Evolutionary conservation across 2,329 filamentous ascomycete species (phyloP).

Genomic region (Lojkania enalia): DNA sequence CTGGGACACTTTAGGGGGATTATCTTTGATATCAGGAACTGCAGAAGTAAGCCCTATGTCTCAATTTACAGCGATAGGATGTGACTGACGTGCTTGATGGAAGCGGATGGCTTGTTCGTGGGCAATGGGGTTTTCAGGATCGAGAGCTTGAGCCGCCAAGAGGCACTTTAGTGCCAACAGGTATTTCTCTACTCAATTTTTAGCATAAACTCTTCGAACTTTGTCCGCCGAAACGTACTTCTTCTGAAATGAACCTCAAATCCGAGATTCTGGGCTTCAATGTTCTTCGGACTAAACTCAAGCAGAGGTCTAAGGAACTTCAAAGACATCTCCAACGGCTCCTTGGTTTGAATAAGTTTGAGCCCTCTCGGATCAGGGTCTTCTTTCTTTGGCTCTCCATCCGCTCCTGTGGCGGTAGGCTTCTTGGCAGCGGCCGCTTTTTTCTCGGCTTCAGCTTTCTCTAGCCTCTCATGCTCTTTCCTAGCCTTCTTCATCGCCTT

Average conservation of each 20-base stretch:
- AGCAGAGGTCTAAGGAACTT: constrained; percentile 83
- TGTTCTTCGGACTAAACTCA: constrained; percentile 77
- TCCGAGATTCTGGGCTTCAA: constrained; percentile 80
- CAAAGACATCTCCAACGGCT: constrained; percentile 82
- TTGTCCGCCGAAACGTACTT: constrained; percentile 59
- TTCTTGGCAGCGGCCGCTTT: constrained; percentile 72
- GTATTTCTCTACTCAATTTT: constrained; percentile 69
- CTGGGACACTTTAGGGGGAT: constrained; percentile 69
- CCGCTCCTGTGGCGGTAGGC: constrained; percentile 63
- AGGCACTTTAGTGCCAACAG: constrained; percentile 86
- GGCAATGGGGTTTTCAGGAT: constrained; percentile 70
- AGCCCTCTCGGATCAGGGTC: constrained; percentile 85
- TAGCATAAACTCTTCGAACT: constrained; percentile 2
- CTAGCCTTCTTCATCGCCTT: constrained; percentile 89
- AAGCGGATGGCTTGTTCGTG: constrained; percentile 75
- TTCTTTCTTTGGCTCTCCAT: constrained; percentile 74
- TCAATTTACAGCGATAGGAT: neutral
- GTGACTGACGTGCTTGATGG: constrained; percentile 57
- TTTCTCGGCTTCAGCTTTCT: constrained; percentile 76
- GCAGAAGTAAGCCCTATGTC: neutral
- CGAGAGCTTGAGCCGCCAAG: constrained; percentile 69
- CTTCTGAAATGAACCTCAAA: constrained; percentile 88
- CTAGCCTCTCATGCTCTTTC: constrained; percentile 72
- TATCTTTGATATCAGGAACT: constrained; percentile 47
- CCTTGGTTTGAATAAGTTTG: constrained; percentile 76